Conservation (phyloP, 2,329 filamentous ascomycete genomes). For the Dactylellina parvicollis region DNA sequence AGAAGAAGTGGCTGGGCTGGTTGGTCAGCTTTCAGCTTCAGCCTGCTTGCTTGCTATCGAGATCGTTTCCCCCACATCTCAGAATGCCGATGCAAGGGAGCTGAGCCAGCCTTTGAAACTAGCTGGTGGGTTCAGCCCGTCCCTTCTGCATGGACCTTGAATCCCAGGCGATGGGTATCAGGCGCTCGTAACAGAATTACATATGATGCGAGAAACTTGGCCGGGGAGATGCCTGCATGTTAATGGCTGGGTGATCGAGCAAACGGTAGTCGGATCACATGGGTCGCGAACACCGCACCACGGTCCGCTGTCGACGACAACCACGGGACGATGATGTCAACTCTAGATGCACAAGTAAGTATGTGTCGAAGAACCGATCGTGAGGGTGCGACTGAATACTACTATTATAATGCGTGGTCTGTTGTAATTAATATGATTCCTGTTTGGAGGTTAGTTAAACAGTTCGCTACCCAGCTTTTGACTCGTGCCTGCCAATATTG, state of each 20-base stretch:
- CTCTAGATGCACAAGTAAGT: too few relatives aligned
- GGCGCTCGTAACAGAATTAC: neutral
- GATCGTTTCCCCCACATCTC: neutral
- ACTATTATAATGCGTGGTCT: too few relatives aligned
- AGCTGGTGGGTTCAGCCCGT: neutral
- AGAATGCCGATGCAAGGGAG: neutral
- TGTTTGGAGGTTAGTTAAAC: too few relatives aligned
- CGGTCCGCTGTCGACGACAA: too few relatives aligned
- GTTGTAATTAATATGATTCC: too few relatives aligned
- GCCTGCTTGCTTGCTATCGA: neutral
- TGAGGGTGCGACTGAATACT: too few relatives aligned
- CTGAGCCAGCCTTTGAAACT: neutral
- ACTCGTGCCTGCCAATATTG: conserved; percentile 24
- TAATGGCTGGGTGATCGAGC: neutral
- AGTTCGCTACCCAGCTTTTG: too few relatives aligned
- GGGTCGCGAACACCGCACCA: neutral
- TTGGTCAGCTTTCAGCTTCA: neutral
- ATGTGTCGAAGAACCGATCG: too few relatives aligned
- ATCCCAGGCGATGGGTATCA: neutral
- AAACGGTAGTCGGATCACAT: conserved; percentile 10
- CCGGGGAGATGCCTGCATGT: neutral
- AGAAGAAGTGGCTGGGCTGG: neutral
- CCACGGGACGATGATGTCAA: too few relatives aligned
- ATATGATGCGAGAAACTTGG: neutral
- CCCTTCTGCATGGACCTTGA: neutral